Base-by-base conservation (phyloP, 805 yeast species). In the Cyberlindnera bimundalis region DNA sequence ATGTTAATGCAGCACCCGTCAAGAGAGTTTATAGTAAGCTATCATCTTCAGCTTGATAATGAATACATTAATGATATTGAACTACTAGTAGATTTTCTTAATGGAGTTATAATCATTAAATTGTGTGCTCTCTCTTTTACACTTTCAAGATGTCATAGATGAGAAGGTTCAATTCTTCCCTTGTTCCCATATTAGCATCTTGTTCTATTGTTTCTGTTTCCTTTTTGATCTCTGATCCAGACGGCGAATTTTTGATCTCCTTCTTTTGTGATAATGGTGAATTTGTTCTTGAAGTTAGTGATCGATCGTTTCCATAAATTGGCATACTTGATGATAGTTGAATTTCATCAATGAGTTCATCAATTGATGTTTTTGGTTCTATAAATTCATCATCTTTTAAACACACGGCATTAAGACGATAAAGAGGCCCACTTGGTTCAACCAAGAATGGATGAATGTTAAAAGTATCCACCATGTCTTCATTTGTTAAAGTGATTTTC, bases 91-190 rank as follows among this genome's bases (percentile, higher is more conserved):
- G 9, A 9, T n/a, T 26, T n/a, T 12, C 14, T 26, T 26, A 9
- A 26, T n/a, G 15, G n/a, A n/a, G n/a, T n/a, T n/a, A n/a, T n/a
- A n/a, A n/a, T n/a, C n/a, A n/a, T n/a, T n/a, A n/a, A n/a, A n/a
- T n/a, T n/a, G n/a, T n/a, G n/a, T n/a, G n/a, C 10, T 21, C 10
- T 21, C 24, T 21, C 6, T 15, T 6, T 32, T n/a, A 32, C n/a
- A 32, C 35, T 14, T 32, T 20, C 19, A 49, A 53, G 38, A 84
- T 71, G 51, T 82, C 90, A 60, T 78, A 81, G 27, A 84, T 70
- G 39, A 84, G 64, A 85, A 87, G 78, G 50, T 79, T 76, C 47
- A 84, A 64, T 55, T 84, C 95, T 40, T 81, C 84, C 26, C 77
- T 73, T 0, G 80, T 69, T 6, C 85, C 85, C 33, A 72, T 62